Conservation (phyloP, 2,329 filamentous ascomycete species). For the Whalleya microplaca region DNA sequence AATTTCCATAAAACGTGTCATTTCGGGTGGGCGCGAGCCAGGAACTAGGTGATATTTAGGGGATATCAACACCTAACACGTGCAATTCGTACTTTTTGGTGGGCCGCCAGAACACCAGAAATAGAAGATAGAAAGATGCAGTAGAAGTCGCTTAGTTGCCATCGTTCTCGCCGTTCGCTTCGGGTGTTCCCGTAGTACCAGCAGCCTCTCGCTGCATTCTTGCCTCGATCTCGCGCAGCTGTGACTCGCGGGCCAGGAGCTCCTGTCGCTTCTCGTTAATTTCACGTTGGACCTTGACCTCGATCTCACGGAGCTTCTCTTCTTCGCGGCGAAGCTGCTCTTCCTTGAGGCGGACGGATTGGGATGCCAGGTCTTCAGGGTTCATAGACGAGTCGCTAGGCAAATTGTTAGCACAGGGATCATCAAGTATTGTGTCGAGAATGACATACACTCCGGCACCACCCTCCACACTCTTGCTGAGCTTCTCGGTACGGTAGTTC, state of each 20-base stretch:
- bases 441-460: constrained; percentile 80
- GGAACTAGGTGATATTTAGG: constrained; percentile 34
- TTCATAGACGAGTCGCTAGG: constrained; percentile 86
- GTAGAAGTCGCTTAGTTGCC: constrained; percentile 46
- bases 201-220: constrained; percentile 85
- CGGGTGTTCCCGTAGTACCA: constrained; percentile 43
- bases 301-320: constrained; percentile 99
- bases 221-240: constrained; percentile 97
- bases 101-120: constrained; percentile 31
- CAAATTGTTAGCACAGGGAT: constrained; percentile 37
- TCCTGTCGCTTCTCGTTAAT: constrained; percentile 99
- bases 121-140: constrained; percentile 31
- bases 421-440: background rate
- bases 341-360: constrained; percentile 98
- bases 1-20: constrained; percentile 32
- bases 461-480: constrained; percentile 98
- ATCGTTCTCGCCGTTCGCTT: constrained; percentile 61
- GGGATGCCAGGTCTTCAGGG: constrained; percentile 93
- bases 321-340: constrained; percentile 98
- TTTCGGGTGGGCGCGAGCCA: constrained; percentile 22
- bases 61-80: constrained; percentile 39
- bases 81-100: constrained; percentile 31
- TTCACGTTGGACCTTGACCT: constrained; percentile 98
- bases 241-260: constrained; percentile 93
- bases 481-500: constrained; percentile 99